A percentile compares a stretch with the other conserved stretches of the same genome.
phyloP scores from a whole-genome alignment of 2,329 filamentous ascomycete genomes.

The Verticillium nubilum region DNA sequence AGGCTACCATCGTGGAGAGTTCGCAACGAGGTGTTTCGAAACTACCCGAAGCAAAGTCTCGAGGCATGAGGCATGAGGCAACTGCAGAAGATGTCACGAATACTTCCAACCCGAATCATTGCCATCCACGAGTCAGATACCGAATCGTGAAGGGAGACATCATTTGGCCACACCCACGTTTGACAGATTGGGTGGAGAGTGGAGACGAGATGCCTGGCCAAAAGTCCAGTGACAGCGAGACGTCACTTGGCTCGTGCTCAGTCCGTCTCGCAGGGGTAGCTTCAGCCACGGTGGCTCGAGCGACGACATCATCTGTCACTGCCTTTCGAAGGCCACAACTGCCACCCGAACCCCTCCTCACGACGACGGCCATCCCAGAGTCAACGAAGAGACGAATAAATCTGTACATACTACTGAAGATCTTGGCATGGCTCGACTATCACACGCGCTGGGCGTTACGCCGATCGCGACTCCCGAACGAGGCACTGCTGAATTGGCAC shows the following conservation, averaged over 20 bases:
- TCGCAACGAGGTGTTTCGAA: too few species aligned
- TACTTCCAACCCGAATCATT: too few species aligned
- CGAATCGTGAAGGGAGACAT: too few species aligned
- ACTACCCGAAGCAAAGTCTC: too few species aligned
- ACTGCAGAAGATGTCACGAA: too few species aligned
- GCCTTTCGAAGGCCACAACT: neutral
- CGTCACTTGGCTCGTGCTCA: neutral
- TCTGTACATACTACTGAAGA: neutral
- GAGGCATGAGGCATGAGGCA: too few species aligned
- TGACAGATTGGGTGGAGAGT: neutral
- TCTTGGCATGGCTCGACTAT: conserved; percentile 9
- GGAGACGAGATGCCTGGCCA: neutral
- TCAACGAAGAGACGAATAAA: neutral
- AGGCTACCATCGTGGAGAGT: too few species aligned
- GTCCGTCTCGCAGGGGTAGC: conserved; percentile 3
- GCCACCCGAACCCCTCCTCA: neutral
- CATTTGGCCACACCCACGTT: neutral
- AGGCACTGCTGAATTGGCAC: conserved; percentile 47
- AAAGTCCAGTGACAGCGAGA: neutral
- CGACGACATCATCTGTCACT: conserved; percentile 7
- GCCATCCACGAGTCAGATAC: too few species aligned
- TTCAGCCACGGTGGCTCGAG: conserved; percentile 15
- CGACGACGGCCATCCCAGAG: neutral
- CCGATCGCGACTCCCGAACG: conserved; percentile 18
- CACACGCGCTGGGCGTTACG: neutral